Percentiles rank a stretch among this genome's conserved stretches.
These are phyloP conservation scores for Poa annua DNA, from an alignment of 176 grass and related monocot genomes.

Conservation along the genomic window DNA sequence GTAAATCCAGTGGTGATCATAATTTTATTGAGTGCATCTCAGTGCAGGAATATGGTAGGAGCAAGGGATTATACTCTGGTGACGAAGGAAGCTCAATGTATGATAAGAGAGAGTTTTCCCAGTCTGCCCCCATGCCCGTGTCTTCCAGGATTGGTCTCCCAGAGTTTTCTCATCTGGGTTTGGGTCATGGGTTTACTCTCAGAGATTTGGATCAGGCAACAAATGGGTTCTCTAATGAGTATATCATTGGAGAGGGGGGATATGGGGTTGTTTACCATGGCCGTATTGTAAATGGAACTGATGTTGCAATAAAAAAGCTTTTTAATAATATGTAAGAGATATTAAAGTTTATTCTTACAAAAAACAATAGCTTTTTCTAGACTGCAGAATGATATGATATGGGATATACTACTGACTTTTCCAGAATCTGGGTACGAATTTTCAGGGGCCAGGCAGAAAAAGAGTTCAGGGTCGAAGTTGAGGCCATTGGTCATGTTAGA, in stretches of 20 bases:
- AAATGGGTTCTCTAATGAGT: slow-evolving; percentile 65
- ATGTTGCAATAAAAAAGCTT: slow-evolving; percentile 75
- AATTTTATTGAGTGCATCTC: slow-evolving; percentile 65
- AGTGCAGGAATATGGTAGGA: slow-evolving; percentile 52
- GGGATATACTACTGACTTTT: slow-evolving; percentile 4
- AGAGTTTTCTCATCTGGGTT: slow-evolving; percentile 74
- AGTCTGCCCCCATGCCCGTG: slow-evolving; percentile 53
- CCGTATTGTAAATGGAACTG: slow-evolving; percentile 57
- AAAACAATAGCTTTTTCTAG: neutral
- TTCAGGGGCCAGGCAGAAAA: slow-evolving; percentile 77
- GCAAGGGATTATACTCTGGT: slow-evolving; percentile 50
- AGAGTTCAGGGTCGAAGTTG: slow-evolving; percentile 77
- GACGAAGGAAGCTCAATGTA: slow-evolving; percentile 59
- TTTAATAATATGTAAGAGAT: slow-evolving; percentile 71
- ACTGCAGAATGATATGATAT: neutral
- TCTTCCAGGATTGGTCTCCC: slow-evolving; percentile 62
- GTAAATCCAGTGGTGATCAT: slow-evolving; percentile 64
- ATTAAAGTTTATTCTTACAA: neutral
- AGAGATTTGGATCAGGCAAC: slow-evolving; percentile 73
- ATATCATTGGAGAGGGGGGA: slow-evolving; percentile 74
- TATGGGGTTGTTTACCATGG: slow-evolving; percentile 76
- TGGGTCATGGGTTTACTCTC: slow-evolving; percentile 83
- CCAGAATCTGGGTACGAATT: slow-evolving; percentile 22
- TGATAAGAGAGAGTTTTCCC: slow-evolving; percentile 46
- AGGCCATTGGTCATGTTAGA: slow-evolving; percentile 78